Conservation (phyloP, 148 eudicot species). For the Silene conica region DNA sequence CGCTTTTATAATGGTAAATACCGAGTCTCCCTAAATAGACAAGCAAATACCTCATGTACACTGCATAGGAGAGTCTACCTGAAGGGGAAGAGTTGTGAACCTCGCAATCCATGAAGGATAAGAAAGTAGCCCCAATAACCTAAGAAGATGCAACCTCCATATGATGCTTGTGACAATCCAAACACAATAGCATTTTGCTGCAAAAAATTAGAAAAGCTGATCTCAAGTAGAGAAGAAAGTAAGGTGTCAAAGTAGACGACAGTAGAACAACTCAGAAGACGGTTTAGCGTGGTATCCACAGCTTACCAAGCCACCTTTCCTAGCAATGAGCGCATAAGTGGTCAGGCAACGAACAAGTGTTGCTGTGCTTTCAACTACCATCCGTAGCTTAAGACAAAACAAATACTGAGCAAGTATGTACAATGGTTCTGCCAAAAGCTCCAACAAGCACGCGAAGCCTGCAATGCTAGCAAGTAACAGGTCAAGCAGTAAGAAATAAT, state of each 20-base stretch:
- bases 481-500: not conserved
- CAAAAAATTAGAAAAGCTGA: conserved; percentile 17
- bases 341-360: conserved; percentile 79
- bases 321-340: conserved; percentile 59
- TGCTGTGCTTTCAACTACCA: conserved; percentile 77
- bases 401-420: conserved; percentile 87
- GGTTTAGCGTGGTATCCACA: not conserved
- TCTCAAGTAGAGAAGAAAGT: not conserved
- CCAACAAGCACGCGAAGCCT: conserved; percentile 90
- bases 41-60: not conserved
- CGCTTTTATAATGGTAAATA: too few relatives aligned
- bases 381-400: conserved; percentile 79
- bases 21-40: too few relatives aligned
- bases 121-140: conserved; percentile 95
- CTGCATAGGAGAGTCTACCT: conserved; percentile 37
- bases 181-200: conserved; percentile 88
- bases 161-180: conserved; percentile 78
- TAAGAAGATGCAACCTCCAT: conserved; percentile 71
- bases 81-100: conserved; percentile 67
- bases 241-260: not conserved
- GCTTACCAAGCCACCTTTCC: conserved; percentile 58
- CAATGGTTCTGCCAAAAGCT: conserved; percentile 89
- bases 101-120: conserved; percentile 38
- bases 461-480: conserved; percentile 23
- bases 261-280: not conserved